Base-by-base conservation (phyloP, 140 eudicot genomes). In the Ambrosia hybrid region DNA sequence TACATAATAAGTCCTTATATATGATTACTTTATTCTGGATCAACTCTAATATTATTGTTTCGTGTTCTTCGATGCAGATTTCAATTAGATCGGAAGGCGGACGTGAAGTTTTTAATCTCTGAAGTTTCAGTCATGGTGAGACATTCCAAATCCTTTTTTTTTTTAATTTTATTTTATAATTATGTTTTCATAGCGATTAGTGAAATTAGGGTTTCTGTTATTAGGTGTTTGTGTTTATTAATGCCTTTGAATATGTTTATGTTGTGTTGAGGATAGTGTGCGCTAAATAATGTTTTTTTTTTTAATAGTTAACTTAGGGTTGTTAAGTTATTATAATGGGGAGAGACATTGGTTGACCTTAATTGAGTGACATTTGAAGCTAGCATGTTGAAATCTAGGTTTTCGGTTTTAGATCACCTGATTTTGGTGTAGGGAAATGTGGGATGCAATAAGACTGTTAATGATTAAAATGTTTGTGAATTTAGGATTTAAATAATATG, bases 91-190 rank as follows among this genome's bases (percentile, higher is more conserved):
- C 76, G 75, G 81, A 69, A 33, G 63, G 55, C 65, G 65, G 39
- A 60, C 76, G 72, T 51, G 70, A 68, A 39, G 75, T 36, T 46
- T 59, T 37, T 49, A 41, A 41, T 58, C 3, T 9, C 70, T 37
- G 71, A 61, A 59, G 37, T 58, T 33, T 57, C 17, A 76, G 64
- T 60, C 76, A 76, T 76, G 81, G 81, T 76, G 71, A 69, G 76
- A 49, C 34, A 49, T 61, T 60, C 13, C 16, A 37, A 69, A 59
- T 68, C 33, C 55, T 39, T 43, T 16, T 15, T 59, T 67, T 36
- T 58, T 52, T 43, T 58, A 13, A 11, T 57, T 67, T 33, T 43
- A 2, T 57, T 57, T 21, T 9, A 2, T 43, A 43, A 6, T 6
- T 43, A 9, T 43, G 9, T 7, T 1, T 6, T 30, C 34, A 30